Evolutionary conservation across 352 stramenopile species (phyloP), one percentile per base, ranked within the genome.

Genomic region (Plasmopara muralis): DNA sequence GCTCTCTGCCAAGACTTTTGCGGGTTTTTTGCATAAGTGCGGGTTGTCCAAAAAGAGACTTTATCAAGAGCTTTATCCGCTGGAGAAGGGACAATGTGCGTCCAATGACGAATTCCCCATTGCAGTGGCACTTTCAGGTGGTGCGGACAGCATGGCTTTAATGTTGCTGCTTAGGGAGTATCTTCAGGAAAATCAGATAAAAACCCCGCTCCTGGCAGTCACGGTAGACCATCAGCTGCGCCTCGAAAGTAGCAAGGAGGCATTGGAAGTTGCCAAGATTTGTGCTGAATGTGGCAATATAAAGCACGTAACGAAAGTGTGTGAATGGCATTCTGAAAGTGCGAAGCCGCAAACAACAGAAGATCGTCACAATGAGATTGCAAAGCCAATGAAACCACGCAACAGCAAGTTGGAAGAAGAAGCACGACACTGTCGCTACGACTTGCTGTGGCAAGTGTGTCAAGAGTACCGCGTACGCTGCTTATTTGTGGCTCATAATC

Each of bases 401-500:
- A 66, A 71, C 9, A 90, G 79, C 58, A 89, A 91, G 47, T 68
- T 93, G 31, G 77, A 93, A 53, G 79, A 89, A 43, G 61, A 78
- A 14, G 78, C 83, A 28, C 76, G 83, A 9, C 49, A 66, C 2
- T 87, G 78, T 58, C 73, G 83, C 33, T 93, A 93, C 58, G 47
- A 70, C 25, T 60, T 89, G 39, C 67, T 93, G 14, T 53, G 57
- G 10, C 50, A 74, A 14, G 64, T 81, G 9, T 90, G 83, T 55
- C 25, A 16, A 4, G 51, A 77, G 57, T 49, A 87, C 44, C 54
- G 60, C 13, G 77, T 92, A 45, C 63, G 69, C n/a, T 74, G 55
- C 29, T 67, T 94, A 39, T 91, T 91, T 35, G 80, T 91, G 13
- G 83, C 74, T 12, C 83, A 94, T 50, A 89, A 89, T 42, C 57